phyloP scores from a whole-genome alignment of 2,329 filamentous ascomycete species.

The Fusarium sp. region DNA sequence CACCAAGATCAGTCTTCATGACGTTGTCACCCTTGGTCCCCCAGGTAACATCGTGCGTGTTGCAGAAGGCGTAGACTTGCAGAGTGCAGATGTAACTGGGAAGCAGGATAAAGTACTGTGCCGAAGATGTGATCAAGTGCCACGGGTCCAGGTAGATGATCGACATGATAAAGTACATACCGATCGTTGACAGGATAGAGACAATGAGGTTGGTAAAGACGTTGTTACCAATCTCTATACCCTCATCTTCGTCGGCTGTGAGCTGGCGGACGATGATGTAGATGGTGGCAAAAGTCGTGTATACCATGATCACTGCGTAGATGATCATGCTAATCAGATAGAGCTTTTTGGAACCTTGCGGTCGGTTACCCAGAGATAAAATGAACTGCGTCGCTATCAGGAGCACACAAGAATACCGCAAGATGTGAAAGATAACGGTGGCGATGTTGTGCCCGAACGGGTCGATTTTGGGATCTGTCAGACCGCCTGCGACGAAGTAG shows the following conservation, averaged over 20 bases:
- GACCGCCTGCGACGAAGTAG: slow-evolving; percentile 94
- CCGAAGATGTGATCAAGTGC: slow-evolving; percentile 96
- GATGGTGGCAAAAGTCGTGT: slow-evolving; percentile 88
- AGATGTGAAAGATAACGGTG: slow-evolving; percentile 82
- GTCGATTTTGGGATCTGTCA: slow-evolving; percentile 80
- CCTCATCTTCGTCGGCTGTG: slow-evolving; percentile 53
- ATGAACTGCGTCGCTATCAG: slow-evolving; percentile 97
- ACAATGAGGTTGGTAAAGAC: slow-evolving; percentile 96
- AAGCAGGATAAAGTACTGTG: slow-evolving; percentile 91
- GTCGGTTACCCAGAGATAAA: slow-evolving; percentile 92
- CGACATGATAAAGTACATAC: slow-evolving; percentile 95
- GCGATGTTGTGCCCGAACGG: slow-evolving; percentile 92
- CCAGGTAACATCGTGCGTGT: slow-evolving; percentile 46
- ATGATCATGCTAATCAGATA: slow-evolving; percentile 88
- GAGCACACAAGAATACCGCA: slow-evolving; percentile 86
- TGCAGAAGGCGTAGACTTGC: slow-evolving; percentile 93
- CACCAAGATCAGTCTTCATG: slow-evolving; percentile 89
- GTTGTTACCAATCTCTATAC: slow-evolving; percentile 77
- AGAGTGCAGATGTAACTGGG: slow-evolving; percentile 96
- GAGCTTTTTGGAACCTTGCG: slow-evolving; percentile 91
- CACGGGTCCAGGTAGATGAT: slow-evolving; percentile 97
- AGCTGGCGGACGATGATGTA: slow-evolving; percentile 92
- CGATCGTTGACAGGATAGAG: slow-evolving; percentile 86
- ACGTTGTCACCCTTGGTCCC: slow-evolving; percentile 95
- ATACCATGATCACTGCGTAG: slow-evolving; percentile 94